Evolutionary conservation across 2,329 filamentous ascomycete species (phyloP), one percentile per base, ranked within the genome.

Genomic region (Exserohilum turcica): DNA sequence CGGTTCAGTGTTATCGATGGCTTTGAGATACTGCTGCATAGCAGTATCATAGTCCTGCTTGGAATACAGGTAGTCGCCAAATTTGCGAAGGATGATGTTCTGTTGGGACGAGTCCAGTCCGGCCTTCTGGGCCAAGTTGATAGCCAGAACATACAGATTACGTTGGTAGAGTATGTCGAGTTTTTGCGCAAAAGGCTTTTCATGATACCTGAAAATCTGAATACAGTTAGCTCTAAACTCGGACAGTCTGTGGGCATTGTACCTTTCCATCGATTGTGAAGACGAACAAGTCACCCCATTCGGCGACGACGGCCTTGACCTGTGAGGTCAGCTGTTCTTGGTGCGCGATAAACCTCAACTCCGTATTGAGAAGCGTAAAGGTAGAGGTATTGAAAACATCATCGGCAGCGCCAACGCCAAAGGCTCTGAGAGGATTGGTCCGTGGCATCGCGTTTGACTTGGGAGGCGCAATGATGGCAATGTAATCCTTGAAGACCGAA

Each of bases 1-100:
- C 6, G 93, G 93, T 67, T 97, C 93, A 0, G 93, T 97, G 54
- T 91, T 94, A 70, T 97, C 92, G 54, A 99, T 97, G 0, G 95
- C 93, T 64, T 91, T 89, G 57, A 99, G 86, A 70, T 99, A 99
- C 73, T 97, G 94, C 66, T 95, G 89, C 95, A 99, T 99, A n/a
- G 95, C 92, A 6, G 90, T 94, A 69, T 99, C 94, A 68, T 93
- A 99, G 69, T 97, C 92, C 4, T 90, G 91, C 68, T 96, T 96
- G 61, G 95, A 91, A 67, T 99, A 97, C 3, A 97, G 77, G 67
- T 93, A 90, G 71, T 99, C 94, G 10, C 93, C 94, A 73, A 96
- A 97, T 71, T 88, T 92, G 53, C 93, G 87, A 69, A 93, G 95
- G 53, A 99, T 99, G 52, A 90, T 80, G 66, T 95, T 97, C 65